These are phyloP conservation scores for Mucor indicus DNA, from an alignment of 371 early-diverging fungal genomes.

Conservation along the genomic window DNA sequence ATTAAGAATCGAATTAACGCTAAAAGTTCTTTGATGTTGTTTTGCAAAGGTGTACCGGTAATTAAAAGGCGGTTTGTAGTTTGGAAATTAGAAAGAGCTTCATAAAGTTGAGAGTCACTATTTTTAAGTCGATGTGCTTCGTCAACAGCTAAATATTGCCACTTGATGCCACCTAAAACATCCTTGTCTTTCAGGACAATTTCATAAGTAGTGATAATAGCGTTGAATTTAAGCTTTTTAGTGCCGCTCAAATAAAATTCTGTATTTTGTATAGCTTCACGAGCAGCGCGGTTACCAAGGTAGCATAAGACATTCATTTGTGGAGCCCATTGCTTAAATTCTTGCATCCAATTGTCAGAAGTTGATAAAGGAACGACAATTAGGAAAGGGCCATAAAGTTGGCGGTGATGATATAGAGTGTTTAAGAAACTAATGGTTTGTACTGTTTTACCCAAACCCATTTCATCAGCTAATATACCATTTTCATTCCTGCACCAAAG, in stretches of 20 bases:
- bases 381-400: constrained; percentile 92
- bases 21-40: constrained; percentile 82
- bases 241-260: constrained; percentile 76
- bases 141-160: constrained; percentile 88
- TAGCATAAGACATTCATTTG: constrained; percentile 90
- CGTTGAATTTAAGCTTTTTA: constrained; percentile 82
- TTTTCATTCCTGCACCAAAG: constrained; percentile 95
- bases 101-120: constrained; percentile 84
- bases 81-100: constrained; percentile 72
- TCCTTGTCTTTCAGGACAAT: constrained; percentile 89
- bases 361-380: constrained; percentile 96
- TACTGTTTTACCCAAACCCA: constrained; percentile 99
- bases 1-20: constrained; percentile 81
- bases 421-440: constrained; percentile 98
- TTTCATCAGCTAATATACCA: constrained; percentile 92
- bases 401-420: constrained; percentile 81
- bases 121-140: constrained; percentile 94
- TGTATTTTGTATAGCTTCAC: constrained; percentile 83
- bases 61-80: constrained; percentile 80
- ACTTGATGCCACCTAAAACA: constrained; percentile 70
- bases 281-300: constrained; percentile 80
- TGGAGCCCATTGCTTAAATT: constrained; percentile 94
- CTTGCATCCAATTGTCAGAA: constrained; percentile 91
- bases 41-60: constrained; percentile 91
- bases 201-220: constrained; percentile 93